Percentiles rank a stretch among this genome's conserved stretches.
These are phyloP conservation scores for Buddleja alternifolia DNA, from an alignment of 257 asterid species.

Conservation along the genomic window DNA sequence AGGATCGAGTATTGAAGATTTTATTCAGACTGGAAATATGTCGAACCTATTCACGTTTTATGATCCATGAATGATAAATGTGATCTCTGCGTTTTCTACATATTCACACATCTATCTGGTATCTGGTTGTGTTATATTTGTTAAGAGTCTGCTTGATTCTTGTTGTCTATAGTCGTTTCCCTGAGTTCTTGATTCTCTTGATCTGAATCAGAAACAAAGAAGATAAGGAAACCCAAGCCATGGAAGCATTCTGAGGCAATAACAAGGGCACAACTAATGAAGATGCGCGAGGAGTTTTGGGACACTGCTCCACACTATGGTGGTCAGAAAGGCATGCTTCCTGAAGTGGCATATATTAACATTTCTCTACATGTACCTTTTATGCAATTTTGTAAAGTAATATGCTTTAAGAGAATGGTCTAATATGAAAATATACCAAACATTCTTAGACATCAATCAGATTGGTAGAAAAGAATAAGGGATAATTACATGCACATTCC, in stretches of 20 bases:
- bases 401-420: too few relatives aligned
- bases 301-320: conserved; percentile 61
- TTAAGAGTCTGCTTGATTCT: not conserved
- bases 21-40: not conserved
- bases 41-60: not conserved
- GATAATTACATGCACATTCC: too few relatives aligned
- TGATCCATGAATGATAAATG: not conserved
- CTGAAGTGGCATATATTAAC: too few relatives aligned
- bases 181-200: not conserved
- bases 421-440: too few relatives aligned
- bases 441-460: too few relatives aligned
- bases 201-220: conserved; percentile 36
- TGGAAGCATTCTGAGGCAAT: conserved; percentile 50
- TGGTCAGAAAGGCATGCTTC: conserved; percentile 41
- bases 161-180: not conserved
- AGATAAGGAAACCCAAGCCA: conserved; percentile 46
- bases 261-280: conserved; percentile 45
- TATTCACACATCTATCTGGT: not conserved
- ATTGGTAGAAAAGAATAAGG: too few relatives aligned
- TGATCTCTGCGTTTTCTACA: not conserved
- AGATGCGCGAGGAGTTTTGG: conserved; percentile 53
- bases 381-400: too few relatives aligned
- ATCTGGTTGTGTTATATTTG: too few relatives aligned
- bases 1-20: too few relatives aligned
- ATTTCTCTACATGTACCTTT: too few relatives aligned